Evolutionary conservation across 2,329 filamentous ascomycete species (phyloP).

Genomic region (Epichloe brachyelytri): DNA sequence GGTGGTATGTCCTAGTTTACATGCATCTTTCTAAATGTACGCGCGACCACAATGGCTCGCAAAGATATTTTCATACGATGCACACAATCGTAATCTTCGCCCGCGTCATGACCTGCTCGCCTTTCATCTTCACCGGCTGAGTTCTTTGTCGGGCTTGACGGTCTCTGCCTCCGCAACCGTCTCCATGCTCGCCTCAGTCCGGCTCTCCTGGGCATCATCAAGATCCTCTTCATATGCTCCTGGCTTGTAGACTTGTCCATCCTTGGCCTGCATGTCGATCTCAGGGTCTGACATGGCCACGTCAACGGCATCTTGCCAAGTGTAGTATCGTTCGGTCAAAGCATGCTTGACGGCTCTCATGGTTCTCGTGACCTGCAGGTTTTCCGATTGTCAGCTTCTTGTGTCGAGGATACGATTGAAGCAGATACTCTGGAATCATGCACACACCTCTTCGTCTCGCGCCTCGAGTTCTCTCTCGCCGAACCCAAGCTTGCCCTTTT

Average conservation of each 20-base stretch:
- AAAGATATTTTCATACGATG: not conserved
- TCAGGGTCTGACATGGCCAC: conserved; percentile 55
- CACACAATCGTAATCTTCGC: not conserved
- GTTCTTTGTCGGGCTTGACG: conserved; percentile 8
- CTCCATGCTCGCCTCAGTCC: conserved; percentile 12
- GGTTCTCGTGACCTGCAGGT: conserved; percentile 55
- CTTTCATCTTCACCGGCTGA: not conserved
- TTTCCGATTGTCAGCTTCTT: conserved; percentile 7
- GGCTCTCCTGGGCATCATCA: conserved; percentile 13
- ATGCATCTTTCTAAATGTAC: conserved; percentile 1
- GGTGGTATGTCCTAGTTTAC: conserved; percentile 3
- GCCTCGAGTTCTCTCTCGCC: conserved; percentile 54
- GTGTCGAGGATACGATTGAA: not conserved
- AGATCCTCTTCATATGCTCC: conserved; percentile 23
- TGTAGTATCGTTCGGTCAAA: conserved; percentile 77
- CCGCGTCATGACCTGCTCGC: not conserved
- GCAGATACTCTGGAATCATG: conserved; percentile 5
- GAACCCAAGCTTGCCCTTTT: conserved; percentile 55
- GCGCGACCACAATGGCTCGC: not conserved
- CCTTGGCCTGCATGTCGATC: conserved; percentile 41
- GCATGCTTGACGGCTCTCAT: conserved; percentile 74
- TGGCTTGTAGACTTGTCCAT: conserved; percentile 38
- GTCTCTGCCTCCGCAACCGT: conserved; percentile 7
- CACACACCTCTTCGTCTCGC: conserved; percentile 56
- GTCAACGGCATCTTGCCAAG: conserved; percentile 65